Evolutionary conservation across 2,329 filamentous ascomycete genomes (phyloP).

Genomic region (Pseudogymnoascus sp.): DNA sequence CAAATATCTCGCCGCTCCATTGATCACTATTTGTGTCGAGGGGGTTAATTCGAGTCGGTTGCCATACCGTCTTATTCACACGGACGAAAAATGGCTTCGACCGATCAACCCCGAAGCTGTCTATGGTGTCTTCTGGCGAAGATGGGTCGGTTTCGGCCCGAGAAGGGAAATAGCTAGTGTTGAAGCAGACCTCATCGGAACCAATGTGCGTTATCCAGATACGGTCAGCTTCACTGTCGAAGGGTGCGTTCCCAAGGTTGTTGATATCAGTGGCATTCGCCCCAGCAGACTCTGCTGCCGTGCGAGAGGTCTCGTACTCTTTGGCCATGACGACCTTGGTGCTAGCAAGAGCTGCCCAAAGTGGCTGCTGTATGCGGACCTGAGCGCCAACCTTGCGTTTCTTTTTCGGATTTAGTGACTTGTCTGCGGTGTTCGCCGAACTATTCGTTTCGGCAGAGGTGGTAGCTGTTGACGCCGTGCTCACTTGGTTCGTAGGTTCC

Average conservation of each 20-base stretch:
- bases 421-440: constrained; percentile 30
- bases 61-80: constrained; percentile 75
- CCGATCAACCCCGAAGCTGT: constrained; percentile 49
- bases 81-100: constrained; percentile 73
- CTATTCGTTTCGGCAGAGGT: constrained; percentile 44
- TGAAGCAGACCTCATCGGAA: constrained; percentile 71
- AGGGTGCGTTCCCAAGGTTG: constrained; percentile 69
- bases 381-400: constrained; percentile 86
- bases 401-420: constrained; percentile 63
- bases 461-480: constrained; percentile 38
- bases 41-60: constrained; percentile 64
- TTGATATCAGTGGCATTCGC: constrained; percentile 71
- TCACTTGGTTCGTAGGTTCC: not conserved
- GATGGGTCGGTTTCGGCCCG: constrained; percentile 28
- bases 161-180: constrained; percentile 56
- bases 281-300: constrained; percentile 65
- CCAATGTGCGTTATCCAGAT: constrained; percentile 79
- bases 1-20: constrained; percentile 68
- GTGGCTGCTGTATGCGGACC: constrained; percentile 81
- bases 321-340: constrained; percentile 96
- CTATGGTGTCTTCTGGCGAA: constrained; percentile 22
- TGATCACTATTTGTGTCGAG: constrained; percentile 44
- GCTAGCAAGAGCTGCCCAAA: constrained; percentile 91
- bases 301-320: constrained; percentile 77
- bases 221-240: constrained; percentile 62